phyloP scores from a whole-genome alignment of 1,284 basidiomycete genomes.

The Coriolopsis trogii region DNA sequence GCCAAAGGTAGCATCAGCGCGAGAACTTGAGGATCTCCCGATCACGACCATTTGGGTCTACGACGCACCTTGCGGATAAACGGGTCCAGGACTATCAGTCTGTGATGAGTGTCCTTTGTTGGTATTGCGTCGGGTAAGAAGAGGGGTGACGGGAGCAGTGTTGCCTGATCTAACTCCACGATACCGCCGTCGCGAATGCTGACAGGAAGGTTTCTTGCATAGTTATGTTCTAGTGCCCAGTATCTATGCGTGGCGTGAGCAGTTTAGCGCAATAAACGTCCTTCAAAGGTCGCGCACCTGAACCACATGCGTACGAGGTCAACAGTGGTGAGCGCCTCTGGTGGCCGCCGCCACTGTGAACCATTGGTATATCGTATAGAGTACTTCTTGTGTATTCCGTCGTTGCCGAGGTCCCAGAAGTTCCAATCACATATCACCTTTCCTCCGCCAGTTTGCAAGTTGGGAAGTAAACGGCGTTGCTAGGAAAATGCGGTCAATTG shows the following conservation, averaged over 20 bases:
- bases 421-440: slow-evolving; percentile 21
- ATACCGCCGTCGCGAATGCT: slow-evolving; percentile 17
- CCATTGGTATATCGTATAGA: slow-evolving; percentile 39
- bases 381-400: slow-evolving; percentile 33
- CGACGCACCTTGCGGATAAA: slow-evolving; percentile 6
- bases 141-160: background rate
- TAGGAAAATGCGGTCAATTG: background rate
- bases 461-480: slow-evolving; percentile 49
- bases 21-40: background rate
- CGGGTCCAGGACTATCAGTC: slow-evolving; percentile 8
- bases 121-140: background rate
- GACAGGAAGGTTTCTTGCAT: background rate
- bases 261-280: background rate
- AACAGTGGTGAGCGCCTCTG: background rate
- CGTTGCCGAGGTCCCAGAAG: slow-evolving; percentile 40
- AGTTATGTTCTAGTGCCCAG: slow-evolving; percentile 8
- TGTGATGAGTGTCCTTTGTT: background rate
- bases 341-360: slow-evolving; percentile 28
- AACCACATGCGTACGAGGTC: background rate
- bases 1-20: background rate
- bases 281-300: background rate
- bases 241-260: background rate
- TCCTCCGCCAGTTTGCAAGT: slow-evolving; percentile 44
- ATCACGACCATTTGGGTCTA: too few species aligned
- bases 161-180: background rate